Base-by-base conservation (phyloP, 805 yeast genomes). In the Sungouiozyma ichnusensis region DNA sequence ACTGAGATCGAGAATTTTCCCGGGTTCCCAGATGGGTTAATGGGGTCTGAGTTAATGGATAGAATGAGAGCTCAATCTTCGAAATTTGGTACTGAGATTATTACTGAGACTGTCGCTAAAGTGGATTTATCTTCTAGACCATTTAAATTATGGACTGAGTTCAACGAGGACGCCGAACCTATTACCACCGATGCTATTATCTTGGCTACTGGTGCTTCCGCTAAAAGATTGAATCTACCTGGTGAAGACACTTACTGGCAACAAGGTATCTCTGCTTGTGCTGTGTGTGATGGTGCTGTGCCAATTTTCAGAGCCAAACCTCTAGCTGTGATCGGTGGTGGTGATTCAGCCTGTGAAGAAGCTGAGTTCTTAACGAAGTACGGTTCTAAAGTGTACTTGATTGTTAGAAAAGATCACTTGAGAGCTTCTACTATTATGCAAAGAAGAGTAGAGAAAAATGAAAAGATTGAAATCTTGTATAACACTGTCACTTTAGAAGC, bases 231-330 rank as follows among this genome's bases (percentile, higher is more conserved):
- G 68, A 68, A 76, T 62, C 72, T 90, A 48, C 95, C 97, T 45
- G 98, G 98, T 56, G 98, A 92, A 71, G 97, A 90, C 52, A 74
- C 76, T 33, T 92, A 90, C 77, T 90, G 98, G 98, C 98, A 90
- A 72, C 84, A 82, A 64, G 98, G 98, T 66, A 92, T 90, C 53
- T 85, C 95, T 53, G 98, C 98, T 15, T 90, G 98, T 73, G 98
- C 98, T 35, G 97, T 90, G 48, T 90, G 98, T 70, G 98, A 90
- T 64, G 98, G 98, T 67, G 98, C 98, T 31, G 94, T 90, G 39
- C 98, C 98, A 54, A 87, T 90, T 54, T 90, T 90, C 73, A 84
- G 97, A 74, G 84, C 92, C 74, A 83, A 87, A 68, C 97, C 98
- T 35, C 76, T 90, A 63, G 97, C 95, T 20, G 98, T 90, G 44